phyloP scores from a whole-genome alignment of 805 yeast species.

The Diddensiella transvaalensis region DNA sequence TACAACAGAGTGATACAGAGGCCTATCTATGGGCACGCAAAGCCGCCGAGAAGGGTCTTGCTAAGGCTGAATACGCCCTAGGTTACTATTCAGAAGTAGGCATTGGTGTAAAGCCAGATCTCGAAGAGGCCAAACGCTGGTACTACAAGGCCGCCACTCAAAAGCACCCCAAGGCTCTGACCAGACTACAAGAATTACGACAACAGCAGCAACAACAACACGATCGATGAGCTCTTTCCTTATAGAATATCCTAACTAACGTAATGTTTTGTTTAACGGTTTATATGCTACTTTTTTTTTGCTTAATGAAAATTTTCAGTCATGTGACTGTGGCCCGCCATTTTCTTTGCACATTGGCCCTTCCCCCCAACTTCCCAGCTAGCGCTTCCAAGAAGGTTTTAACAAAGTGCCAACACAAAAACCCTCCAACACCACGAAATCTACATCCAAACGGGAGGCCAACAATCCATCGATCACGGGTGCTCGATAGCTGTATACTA shows the following conservation, averaged over 20 bases:
- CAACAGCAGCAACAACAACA: not conserved
- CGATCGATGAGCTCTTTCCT: not conserved
- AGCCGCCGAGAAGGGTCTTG: conserved; percentile 62
- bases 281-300: too few relatives aligned
- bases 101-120: conserved; percentile 54
- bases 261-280: too few relatives aligned
- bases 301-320: too few relatives aligned
- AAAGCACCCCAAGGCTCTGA: conserved; percentile 56
- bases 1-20: conserved; percentile 59
- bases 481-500: not conserved
- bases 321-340: too few relatives aligned
- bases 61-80: conserved; percentile 67
- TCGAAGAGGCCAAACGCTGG: conserved; percentile 49
- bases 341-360: too few relatives aligned
- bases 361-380: too few relatives aligned
- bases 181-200: conserved; percentile 33
- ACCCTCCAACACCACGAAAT: too few relatives aligned
- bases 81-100: conserved; percentile 70
- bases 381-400: too few relatives aligned
- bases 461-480: not conserved
- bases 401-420: too few relatives aligned
- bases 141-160: conserved; percentile 60
- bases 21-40: conserved; percentile 75
- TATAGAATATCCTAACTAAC: too few relatives aligned
- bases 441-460: too few relatives aligned